phyloP scores from a whole-genome alignment of 495 filamentous ascomycete genomes.

The Penicillium paradoxum region DNA sequence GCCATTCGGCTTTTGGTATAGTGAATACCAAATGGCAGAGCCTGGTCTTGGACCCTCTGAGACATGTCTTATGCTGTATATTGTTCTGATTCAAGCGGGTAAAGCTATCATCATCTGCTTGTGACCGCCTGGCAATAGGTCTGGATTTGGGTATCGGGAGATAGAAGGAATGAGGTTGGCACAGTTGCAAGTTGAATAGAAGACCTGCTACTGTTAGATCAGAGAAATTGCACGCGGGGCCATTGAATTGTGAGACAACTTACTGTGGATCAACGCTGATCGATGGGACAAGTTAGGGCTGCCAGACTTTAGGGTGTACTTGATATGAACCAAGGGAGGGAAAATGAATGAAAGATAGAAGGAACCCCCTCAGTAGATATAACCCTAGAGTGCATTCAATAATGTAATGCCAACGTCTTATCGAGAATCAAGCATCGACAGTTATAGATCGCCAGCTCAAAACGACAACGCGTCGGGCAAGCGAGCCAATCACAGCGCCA shows the following conservation, averaged over 20 bases:
- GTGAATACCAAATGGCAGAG: constrained; percentile 26
- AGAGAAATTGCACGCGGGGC: constrained; percentile 20
- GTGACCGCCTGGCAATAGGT: constrained; percentile 3
- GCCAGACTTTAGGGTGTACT: background rate
- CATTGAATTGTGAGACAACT: constrained; percentile 13
- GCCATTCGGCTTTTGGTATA: constrained; percentile 28
- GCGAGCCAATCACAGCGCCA: constrained; percentile 15
- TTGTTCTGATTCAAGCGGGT: background rate
- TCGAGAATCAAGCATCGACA: constrained; percentile 9
- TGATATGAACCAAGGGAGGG: background rate
- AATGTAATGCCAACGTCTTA: constrained; percentile 23
- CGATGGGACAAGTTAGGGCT: constrained; percentile 2
- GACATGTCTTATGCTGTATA: constrained; percentile 13
- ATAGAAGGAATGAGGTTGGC: background rate
- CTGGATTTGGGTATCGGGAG: constrained; percentile 1
- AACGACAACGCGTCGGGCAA: constrained; percentile 15
- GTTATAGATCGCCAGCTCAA: constrained; percentile 23
- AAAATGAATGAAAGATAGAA: background rate
- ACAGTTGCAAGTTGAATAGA: background rate
- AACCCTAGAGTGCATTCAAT: constrained; percentile 3
- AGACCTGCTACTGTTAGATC: constrained; percentile 14
- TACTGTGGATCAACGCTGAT: constrained; percentile 19
- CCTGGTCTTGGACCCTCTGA: constrained; percentile 22
- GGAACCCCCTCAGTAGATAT: constrained; percentile 3
- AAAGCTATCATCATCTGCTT: constrained; percentile 6